Evolutionary conservation across 176 grass and related monocot genomes (phyloP).

Genomic region (Thinopyrum elongatum): DNA sequence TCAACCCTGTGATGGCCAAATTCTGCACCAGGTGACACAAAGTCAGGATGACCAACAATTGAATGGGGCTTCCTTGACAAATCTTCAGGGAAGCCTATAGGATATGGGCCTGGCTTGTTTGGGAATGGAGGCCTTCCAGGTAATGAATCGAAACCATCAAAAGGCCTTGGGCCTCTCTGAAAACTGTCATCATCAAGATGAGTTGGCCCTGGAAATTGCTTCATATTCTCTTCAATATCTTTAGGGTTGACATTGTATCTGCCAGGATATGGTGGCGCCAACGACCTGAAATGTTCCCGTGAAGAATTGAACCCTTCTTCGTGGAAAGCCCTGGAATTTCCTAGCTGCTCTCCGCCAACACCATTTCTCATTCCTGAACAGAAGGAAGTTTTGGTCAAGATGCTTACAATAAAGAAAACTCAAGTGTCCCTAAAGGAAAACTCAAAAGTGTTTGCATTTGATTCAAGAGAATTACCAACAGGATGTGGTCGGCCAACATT

Average conservation of each 20-base stretch:
- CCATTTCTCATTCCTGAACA: slow-evolving; percentile 42
- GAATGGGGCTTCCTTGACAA: slow-evolving; percentile 48
- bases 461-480: slow-evolving; percentile 45
- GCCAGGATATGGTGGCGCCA: slow-evolving; percentile 46
- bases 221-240: slow-evolving; percentile 52
- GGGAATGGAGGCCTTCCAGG: slow-evolving; percentile 45
- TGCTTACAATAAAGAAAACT: slow-evolving; percentile 28
- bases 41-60: slow-evolving; percentile 30
- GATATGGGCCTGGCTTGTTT: slow-evolving; percentile 51
- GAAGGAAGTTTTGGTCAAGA: slow-evolving; percentile 26
- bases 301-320: slow-evolving; percentile 43
- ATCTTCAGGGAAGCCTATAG: slow-evolving; percentile 41
- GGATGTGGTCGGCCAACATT: slow-evolving; percentile 34
- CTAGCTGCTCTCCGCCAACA: slow-evolving; percentile 25
- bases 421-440: slow-evolving; percentile 26
- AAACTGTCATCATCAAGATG: slow-evolving; percentile 48
- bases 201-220: slow-evolving; percentile 47
- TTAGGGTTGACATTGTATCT: slow-evolving; percentile 37
- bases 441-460: slow-evolving; percentile 26
- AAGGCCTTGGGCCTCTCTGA: slow-evolving; percentile 29
- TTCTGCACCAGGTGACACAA: slow-evolving; percentile 48
- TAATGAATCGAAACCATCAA: slow-evolving; percentile 40
- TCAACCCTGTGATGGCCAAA: slow-evolving; percentile 47
- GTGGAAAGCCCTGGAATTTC: slow-evolving; percentile 36
- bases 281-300: slow-evolving; percentile 37